A percentile compares a stretch with the other conserved stretches of the same genome.
Evolutionary conservation across 768 basidiomycete species (phyloP).

Genomic region (Peribolospora baueri): DNA sequence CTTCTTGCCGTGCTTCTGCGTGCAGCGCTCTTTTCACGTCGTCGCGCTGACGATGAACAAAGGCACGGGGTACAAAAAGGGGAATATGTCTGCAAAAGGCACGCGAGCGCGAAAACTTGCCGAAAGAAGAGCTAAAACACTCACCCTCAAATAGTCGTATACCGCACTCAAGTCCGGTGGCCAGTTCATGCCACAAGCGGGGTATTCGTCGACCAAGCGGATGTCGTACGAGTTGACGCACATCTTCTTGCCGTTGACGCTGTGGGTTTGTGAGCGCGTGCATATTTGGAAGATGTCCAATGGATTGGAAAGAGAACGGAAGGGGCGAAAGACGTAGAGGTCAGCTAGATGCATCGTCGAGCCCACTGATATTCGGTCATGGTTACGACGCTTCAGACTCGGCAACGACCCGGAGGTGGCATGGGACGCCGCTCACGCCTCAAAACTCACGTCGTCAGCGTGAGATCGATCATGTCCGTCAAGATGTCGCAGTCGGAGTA

Average conservation of each 20-base stretch:
- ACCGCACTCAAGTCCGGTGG: slow-evolving; percentile 59
- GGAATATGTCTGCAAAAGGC: not conserved
- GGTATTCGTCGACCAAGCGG: slow-evolving; percentile 40
- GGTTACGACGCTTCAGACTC: no score
- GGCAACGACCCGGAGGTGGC: no score
- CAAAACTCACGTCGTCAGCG: no score
- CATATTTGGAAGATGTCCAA: no score
- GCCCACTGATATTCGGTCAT: no score
- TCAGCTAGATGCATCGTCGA: no score
- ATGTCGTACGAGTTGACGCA: slow-evolving; percentile 93
- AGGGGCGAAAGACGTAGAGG: no score
- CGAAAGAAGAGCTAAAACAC: slow-evolving; percentile 16
- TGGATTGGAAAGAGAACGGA: no score
- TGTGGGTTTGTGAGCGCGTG: slow-evolving; percentile 14
- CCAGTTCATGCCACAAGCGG: slow-evolving; percentile 96
- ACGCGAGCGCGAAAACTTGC: not conserved
- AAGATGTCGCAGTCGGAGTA: no score
- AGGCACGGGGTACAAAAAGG: not conserved
- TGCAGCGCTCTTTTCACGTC: slow-evolving; percentile 70
- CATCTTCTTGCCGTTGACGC: slow-evolving; percentile 40
- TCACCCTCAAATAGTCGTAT: slow-evolving; percentile 52
- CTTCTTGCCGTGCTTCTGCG: slow-evolving; percentile 45
- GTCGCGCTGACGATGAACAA: slow-evolving; percentile 28
- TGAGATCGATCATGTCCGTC: no score
- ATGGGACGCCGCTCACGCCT: no score